Evolutionary conservation across 177 flowering plant genomes (phyloP).

Genomic region (Telopea speciosissima): DNA sequence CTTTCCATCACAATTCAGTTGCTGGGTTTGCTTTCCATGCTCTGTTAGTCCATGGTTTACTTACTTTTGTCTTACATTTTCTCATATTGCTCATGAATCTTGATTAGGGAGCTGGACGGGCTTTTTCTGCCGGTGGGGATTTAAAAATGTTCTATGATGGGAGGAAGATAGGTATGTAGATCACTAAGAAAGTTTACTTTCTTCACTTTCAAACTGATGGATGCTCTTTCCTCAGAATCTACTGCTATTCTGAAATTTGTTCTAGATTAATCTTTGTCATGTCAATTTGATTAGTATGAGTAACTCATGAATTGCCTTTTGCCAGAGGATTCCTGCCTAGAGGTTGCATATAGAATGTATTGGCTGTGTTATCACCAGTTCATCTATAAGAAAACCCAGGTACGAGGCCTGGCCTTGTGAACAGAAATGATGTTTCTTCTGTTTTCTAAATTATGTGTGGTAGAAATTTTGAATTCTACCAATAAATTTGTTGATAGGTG

Average conservation of each 20-base stretch:
- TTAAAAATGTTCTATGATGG: conserved; percentile 84
- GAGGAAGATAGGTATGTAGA: conserved; percentile 36
- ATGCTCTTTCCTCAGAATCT: not conserved
- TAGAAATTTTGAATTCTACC: not conserved
- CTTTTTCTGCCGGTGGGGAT: conserved; percentile 98
- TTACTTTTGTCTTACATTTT: not conserved
- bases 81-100: not conserved
- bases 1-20: not conserved
- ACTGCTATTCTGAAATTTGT: not conserved
- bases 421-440: no score
- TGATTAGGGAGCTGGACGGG: conserved; percentile 87
- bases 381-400: conserved; percentile 82
- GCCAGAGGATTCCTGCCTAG: conserved; percentile 86
- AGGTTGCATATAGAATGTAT: conserved; percentile 90
- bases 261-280: not conserved
- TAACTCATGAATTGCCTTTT: conserved; percentile 7
- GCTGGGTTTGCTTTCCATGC: not conserved
- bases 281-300: not conserved
- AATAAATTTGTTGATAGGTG: conserved; percentile 39
- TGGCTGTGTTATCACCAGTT: conserved; percentile 94
- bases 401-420: conserved; percentile 13
- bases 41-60: not conserved
- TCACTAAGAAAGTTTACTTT: not conserved
- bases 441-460: not conserved
- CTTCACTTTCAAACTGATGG: not conserved